These are phyloP conservation scores for Solanum bukasovii DNA, from an alignment of 257 asterid genomes.

Conservation along the genomic window DNA sequence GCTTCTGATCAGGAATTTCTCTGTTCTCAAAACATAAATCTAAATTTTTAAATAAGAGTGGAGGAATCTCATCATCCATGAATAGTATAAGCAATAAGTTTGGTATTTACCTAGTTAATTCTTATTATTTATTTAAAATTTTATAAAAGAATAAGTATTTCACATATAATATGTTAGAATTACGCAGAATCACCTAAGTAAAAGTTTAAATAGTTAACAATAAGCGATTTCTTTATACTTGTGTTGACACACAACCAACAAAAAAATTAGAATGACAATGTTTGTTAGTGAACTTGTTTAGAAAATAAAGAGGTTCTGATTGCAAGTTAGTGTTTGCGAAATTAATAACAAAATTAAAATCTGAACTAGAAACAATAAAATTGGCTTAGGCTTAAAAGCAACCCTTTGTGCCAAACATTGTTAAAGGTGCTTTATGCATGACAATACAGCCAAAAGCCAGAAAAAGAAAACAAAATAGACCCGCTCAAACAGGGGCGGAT, in stretches of 20 bases:
- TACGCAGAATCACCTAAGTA: neutral
- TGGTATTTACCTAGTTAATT: neutral
- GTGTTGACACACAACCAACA: neutral
- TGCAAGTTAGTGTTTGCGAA: neutral
- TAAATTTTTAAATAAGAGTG: rapidly evolving
- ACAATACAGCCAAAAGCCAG: neutral
- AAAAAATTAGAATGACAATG: neutral
- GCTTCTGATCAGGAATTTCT: neutral
- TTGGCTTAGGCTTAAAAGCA: neutral
- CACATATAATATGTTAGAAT: neutral
- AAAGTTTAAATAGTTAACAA: neutral
- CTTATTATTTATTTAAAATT: neutral
- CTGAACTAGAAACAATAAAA: neutral
- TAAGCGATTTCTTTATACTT: too few species aligned
- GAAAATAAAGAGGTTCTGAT: neutral
- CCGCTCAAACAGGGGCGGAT: neutral
- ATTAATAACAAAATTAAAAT: neutral
- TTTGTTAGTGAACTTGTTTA: neutral
- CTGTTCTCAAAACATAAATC: neutral
- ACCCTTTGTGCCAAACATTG: neutral
- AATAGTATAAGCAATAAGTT: neutral
- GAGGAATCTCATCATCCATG: neutral
- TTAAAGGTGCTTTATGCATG: neutral
- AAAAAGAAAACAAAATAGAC: neutral
- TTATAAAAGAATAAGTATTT: neutral